Evolutionary conservation across 257 asterid genomes (phyloP), one percentile per base, ranked within the genome.

Genomic region (Pogostemon cablin): DNA sequence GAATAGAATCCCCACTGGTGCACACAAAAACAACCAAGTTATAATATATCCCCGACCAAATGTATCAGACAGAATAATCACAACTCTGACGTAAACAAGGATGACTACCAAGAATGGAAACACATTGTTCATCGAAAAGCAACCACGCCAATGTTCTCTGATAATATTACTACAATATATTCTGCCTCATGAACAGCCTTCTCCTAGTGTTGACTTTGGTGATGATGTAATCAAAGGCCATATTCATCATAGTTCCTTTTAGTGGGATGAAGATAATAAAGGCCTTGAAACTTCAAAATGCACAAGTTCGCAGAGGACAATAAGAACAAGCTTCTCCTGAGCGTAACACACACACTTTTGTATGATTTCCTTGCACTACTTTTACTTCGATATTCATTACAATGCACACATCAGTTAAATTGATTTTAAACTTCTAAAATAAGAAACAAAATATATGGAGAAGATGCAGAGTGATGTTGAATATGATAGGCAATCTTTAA

Each of bases 291-390:
- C 8, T 20, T 53, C 59, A 53, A 53, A 17, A 37, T 53, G 17
- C 59, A 20, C 38, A 20, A 17, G 38, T 53, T 53, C 7, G 68
- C 42, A 43, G 55, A 42, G 20, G 68, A 7, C 37, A 15, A 73
- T 8, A 65, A 49, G 32, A 35, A 52, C 61, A 65, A 54, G 46
- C 37, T 32, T 68, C 43, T 78, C 52, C 12, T 25, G 48, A 73
- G 17, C 52, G 55, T 10, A 41, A 12, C 5, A 15, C 41, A 9
- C 4, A 25, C 15, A 11, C n/a, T 60, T 65, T 15, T 3, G 55
- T 15, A 44, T 49, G 25, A 25, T 49, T 65, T 58, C 62, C 55
- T 58, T 17, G 9, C 52, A 54, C 37, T 61, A 15, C 46, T 55
- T 47, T 46, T 42, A 6, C 37, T 41, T 34, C 4, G 3, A 43